These are phyloP conservation scores for Arctium minus DNA, from an alignment of 129 eudicot genomes.

Conservation along the genomic window DNA sequence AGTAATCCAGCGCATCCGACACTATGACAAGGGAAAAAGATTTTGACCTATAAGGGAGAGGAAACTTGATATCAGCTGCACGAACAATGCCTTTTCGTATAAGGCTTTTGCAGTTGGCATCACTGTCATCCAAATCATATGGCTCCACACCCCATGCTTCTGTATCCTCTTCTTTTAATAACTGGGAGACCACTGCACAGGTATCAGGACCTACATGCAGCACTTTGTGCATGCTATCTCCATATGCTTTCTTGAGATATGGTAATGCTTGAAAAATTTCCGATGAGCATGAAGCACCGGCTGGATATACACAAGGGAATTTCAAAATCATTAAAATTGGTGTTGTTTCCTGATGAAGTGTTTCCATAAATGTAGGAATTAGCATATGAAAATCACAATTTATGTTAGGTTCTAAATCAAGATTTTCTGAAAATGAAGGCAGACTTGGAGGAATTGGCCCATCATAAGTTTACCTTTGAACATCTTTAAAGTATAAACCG, in stretches of 20 bases:
- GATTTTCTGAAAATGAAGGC: neutral
- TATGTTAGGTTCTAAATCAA: neutral
- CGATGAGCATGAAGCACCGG: conserved; percentile 59
- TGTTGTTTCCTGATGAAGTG: no score
- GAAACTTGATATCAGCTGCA: conserved; percentile 77
- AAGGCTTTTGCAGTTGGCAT: conserved; percentile 64
- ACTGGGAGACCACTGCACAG: conserved; percentile 67
- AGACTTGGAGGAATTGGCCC: no score
- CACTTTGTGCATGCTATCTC: conserved; percentile 70
- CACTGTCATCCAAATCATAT: conserved; percentile 76
- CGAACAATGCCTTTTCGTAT: conserved; percentile 75
- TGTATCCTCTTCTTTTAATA: conserved; percentile 76
- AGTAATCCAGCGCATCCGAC: conserved; percentile 79
- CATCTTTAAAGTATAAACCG: no score
- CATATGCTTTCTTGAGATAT: conserved; percentile 68
- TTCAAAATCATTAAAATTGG: neutral
- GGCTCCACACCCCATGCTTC: conserved; percentile 98
- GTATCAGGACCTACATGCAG: conserved; percentile 90
- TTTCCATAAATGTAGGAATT: no score
- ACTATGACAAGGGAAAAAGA: conserved; percentile 80
- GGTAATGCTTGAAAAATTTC: conserved; percentile 60
- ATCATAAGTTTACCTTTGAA: no score
- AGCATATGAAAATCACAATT: neutral
- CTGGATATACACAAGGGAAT: conserved; percentile 28
- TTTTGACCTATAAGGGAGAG: conserved; percentile 71